These are phyloP conservation scores for Collybia mongolica DNA, from an alignment of 768 basidiomycete species.

Conservation along the genomic window DNA sequence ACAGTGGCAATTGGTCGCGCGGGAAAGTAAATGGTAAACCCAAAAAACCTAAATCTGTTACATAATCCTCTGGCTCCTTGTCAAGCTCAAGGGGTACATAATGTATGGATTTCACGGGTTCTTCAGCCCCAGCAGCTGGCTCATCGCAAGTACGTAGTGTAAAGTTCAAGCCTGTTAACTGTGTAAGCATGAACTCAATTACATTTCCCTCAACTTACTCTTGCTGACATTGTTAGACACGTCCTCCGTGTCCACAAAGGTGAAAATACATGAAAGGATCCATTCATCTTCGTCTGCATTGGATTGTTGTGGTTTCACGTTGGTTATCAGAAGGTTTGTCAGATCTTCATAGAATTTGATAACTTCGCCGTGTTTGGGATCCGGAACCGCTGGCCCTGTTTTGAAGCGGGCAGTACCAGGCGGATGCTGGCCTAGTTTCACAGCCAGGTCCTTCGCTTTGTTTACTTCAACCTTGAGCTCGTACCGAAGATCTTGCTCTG, in stretches of 20 bases:
- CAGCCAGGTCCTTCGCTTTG: conserved; percentile 41
- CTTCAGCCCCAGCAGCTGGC: conserved; percentile 28
- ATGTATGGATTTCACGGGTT: conserved; percentile 48
- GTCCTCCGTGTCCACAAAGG: conserved; percentile 36
- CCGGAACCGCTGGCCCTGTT: conserved; percentile 39
- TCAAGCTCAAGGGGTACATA: conserved; percentile 68
- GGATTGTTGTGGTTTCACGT: conserved; percentile 45
- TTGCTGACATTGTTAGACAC: conserved; percentile 25
- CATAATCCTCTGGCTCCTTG: conserved; percentile 54
- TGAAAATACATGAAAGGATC: conserved; percentile 67
- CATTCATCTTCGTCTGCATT: conserved; percentile 56
- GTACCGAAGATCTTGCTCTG: conserved; percentile 49
- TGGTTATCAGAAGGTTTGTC: conserved; percentile 73
- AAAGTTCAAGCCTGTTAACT: conserved; percentile 58
- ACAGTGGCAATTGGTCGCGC: conserved; percentile 62
- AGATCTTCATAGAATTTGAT: conserved; percentile 84
- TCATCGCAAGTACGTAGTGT: conserved; percentile 49
- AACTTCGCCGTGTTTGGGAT: conserved; percentile 58
- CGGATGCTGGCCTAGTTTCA: conserved; percentile 39
- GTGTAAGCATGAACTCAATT: not conserved
- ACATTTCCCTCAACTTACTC: conserved; percentile 30
- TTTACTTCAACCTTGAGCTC: conserved; percentile 69
- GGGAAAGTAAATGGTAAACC: conserved; percentile 66
- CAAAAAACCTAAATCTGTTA: conserved; percentile 62
- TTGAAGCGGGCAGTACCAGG: conserved; percentile 35